These are phyloP conservation scores for Diaporthe velutina DNA, from an alignment of 2,329 filamentous ascomycete genomes.

Conservation along the genomic window DNA sequence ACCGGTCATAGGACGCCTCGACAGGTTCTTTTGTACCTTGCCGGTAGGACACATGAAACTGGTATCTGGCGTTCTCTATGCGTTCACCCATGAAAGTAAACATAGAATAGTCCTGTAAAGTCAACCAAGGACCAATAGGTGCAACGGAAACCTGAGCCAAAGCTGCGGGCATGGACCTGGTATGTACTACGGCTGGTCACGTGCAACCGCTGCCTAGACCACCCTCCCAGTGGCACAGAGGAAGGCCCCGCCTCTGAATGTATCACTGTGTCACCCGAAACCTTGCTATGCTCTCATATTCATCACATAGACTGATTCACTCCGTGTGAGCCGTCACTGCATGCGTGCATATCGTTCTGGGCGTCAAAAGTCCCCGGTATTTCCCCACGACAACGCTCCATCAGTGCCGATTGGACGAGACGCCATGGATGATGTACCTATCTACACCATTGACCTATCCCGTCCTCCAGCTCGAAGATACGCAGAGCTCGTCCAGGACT, in stretches of 20 bases:
- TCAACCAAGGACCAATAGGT: too few relatives aligned
- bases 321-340: not conserved
- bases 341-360: not conserved
- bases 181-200: not conserved
- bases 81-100: too few relatives aligned
- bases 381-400: not conserved
- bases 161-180: not conserved
- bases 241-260: not conserved
- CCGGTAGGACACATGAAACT: too few relatives aligned
- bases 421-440: not conserved
- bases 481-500: not conserved
- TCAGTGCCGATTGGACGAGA: too few relatives aligned
- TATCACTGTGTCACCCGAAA: not conserved
- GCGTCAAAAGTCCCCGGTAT: too few relatives aligned
- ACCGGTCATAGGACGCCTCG: too few relatives aligned
- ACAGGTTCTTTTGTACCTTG: too few relatives aligned
- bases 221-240: not conserved
- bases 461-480: slow-evolving; percentile 2
- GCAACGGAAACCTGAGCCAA: not conserved
- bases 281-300: not conserved
- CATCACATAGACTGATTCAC: not conserved
- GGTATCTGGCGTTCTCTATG: too few relatives aligned
- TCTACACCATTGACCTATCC: slow-evolving; percentile 9
- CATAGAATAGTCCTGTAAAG: not conserved
- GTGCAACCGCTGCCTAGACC: slow-evolving; percentile 14